Evolutionary conservation across 352 stramenopile genomes (phyloP).

Genomic region (Pythium sp.): DNA sequence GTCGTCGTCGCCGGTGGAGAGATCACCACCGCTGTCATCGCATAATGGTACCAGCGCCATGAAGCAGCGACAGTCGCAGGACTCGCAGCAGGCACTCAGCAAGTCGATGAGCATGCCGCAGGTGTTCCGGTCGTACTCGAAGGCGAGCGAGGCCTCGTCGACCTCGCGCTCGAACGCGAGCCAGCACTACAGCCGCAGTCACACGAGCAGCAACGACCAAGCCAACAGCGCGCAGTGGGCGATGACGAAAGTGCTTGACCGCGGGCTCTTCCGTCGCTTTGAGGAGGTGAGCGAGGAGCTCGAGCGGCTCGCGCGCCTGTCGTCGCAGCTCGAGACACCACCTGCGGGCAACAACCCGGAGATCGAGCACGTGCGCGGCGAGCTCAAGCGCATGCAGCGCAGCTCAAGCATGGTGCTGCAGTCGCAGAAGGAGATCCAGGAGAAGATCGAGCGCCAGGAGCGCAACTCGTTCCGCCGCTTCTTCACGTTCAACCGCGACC

Average conservation of each 20-base stretch:
- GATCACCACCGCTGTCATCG: neutral
- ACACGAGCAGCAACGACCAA: slow-evolving; percentile 6
- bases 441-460: slow-evolving; percentile 68
- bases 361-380: slow-evolving; percentile 34
- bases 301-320: slow-evolving; percentile 33
- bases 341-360: slow-evolving; percentile 29
- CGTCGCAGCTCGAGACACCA: slow-evolving; percentile 20
- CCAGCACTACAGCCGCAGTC: slow-evolving; percentile 8
- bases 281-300: slow-evolving; percentile 54
- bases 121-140: slow-evolving; percentile 12
- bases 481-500: slow-evolving; percentile 48
- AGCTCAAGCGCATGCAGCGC: slow-evolving; percentile 41
- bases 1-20: slow-evolving; percentile 1
- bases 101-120: slow-evolving; percentile 18
- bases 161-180: slow-evolving; percentile 1
- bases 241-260: slow-evolving; percentile 32
- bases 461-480: slow-evolving; percentile 51
- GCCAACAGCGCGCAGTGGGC: slow-evolving; percentile 9
- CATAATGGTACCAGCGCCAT: neutral
- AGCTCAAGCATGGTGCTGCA: slow-evolving; percentile 39
- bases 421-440: slow-evolving; percentile 61
- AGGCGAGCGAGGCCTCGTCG: slow-evolving; percentile 6
- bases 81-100: neutral
- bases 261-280: slow-evolving; percentile 54
- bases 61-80: neutral